Base-by-base conservation (phyloP, 495 filamentous ascomycete genomes). In the Astrocystis sublimbata region DNA sequence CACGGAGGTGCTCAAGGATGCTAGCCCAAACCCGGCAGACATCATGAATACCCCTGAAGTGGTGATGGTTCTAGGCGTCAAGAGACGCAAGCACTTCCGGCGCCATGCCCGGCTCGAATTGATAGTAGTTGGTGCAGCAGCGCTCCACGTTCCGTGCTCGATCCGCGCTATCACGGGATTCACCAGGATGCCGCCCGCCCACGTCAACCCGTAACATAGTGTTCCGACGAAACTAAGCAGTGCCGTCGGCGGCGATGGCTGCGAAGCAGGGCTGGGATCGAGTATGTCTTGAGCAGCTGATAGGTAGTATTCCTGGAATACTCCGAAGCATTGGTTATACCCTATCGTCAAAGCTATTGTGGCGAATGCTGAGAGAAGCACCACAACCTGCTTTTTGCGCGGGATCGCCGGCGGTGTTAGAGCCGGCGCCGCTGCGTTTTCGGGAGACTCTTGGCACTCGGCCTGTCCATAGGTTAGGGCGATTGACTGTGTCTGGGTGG, bases 141-240 rank as follows among this genome's bases (percentile, higher is more conserved):
- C 43, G 67, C 68, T 43, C 69, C 68, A 74, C 15, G 68, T 43
- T 6, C 66, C 63, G 35, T 73, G 69, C 62, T 73, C 71, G 15
- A 74, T 65, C 7, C 79, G 73, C 4, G 77, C 68, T 41, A 83
- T 76, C n/a, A 81, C 60, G 0, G 78, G 80, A 50, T 81, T 81
- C 9, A 81, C 73, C 35, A 79, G 63, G 31, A 80, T 76, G 13
- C 78, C 73, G n/a, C 79, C 80, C 1, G 73, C 78, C 80, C 80
- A 83, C 4, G 80, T 83, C 23, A 81, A 68, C 6, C 80, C 79
- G 17, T 73, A 72, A 35, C 78, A 77, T 17, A 83, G 65, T 21
- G 80, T 81, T 36, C 79, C 78, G 9, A 83, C 77, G 61, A 83
- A 81, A n/a, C 77, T 78, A 17, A 81, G 69, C 31, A 81, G 62